Evolutionary conservation across 495 filamentous ascomycete genomes (phyloP).

Genomic region (Tetracladium marchalianum): DNA sequence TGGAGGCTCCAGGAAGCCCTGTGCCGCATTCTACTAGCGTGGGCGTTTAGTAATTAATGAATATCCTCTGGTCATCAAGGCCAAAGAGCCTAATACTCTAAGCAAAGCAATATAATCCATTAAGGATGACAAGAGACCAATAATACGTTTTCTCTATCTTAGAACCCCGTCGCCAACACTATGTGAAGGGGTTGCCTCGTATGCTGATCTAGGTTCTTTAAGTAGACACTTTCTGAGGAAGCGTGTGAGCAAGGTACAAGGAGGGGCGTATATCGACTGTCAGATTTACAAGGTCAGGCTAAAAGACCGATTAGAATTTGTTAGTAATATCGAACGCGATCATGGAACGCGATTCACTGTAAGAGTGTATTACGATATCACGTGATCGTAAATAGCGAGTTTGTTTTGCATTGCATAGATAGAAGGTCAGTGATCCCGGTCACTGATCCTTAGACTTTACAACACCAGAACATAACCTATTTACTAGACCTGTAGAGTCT

Average conservation of each 20-base stretch:
- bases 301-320: slow-evolving; percentile 1
- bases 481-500: too few relatives aligned
- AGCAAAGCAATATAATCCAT: slow-evolving; percentile 7
- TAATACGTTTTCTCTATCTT: slow-evolving; percentile 6
- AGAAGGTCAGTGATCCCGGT: too few relatives aligned
- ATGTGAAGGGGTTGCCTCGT: slow-evolving; percentile 5
- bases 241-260: slow-evolving; percentile 6
- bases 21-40: too few relatives aligned
- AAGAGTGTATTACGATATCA: too few relatives aligned
- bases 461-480: too few relatives aligned
- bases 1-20: too few relatives aligned
- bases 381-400: too few relatives aligned
- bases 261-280: slow-evolving; percentile 1
- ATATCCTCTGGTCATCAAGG: not conserved
- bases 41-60: not conserved
- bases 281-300: slow-evolving; percentile 6
- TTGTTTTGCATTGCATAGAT: too few relatives aligned
- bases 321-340: slow-evolving; percentile 4
- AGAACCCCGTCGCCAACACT: slow-evolving; percentile 4
- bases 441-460: too few relatives aligned
- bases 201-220: slow-evolving; percentile 3
- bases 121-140: slow-evolving; percentile 8
- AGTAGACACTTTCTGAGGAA: slow-evolving; percentile 13
- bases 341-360: too few relatives aligned
- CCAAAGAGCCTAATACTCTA: slow-evolving; percentile 2